Evolutionary conservation across 202 grass and related monocot genomes (phyloP).

Genomic region (Panicum virgatum): DNA sequence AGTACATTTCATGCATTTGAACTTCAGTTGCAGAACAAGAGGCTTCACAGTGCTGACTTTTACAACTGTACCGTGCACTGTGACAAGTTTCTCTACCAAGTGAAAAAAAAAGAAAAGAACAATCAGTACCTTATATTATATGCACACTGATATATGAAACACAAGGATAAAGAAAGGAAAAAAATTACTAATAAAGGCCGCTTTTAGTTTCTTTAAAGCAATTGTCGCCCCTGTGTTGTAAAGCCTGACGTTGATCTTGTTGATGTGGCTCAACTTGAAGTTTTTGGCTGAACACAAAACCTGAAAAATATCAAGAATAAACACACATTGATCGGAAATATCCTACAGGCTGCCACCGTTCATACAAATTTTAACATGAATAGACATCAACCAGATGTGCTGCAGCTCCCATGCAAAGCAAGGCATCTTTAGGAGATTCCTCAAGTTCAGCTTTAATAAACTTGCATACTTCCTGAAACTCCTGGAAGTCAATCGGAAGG

Average conservation of each 20-base stretch:
- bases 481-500: constrained; percentile 69
- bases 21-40: constrained; percentile 64
- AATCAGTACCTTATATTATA: constrained; percentile 32
- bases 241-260: constrained; percentile 83
- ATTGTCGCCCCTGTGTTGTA: constrained; percentile 63
- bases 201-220: constrained; percentile 86
- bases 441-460: constrained; percentile 54
- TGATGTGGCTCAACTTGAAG: constrained; percentile 36
- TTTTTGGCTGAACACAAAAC: constrained; percentile 20
- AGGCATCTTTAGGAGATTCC: constrained; percentile 62
- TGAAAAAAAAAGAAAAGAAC: background rate
- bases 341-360: background rate
- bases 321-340: constrained; percentile 13
- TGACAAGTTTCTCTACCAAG: constrained; percentile 73
- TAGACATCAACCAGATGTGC: constrained; percentile 65
- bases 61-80: constrained; percentile 73
- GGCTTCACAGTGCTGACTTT: constrained; percentile 94
- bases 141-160: constrained; percentile 3
- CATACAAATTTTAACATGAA: constrained; percentile 28
- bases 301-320: constrained; percentile 42
- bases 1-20: constrained; percentile 72
- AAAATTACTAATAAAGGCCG: constrained; percentile 74
- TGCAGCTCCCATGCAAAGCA: constrained; percentile 84
- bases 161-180: background rate
- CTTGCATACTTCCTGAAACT: constrained; percentile 40